Percentiles rank a stretch among this genome's conserved stretches.
Evolutionary conservation across 139 green algal genomes (phyloP).

Genomic region (Diplosphaera chodatii): DNA sequence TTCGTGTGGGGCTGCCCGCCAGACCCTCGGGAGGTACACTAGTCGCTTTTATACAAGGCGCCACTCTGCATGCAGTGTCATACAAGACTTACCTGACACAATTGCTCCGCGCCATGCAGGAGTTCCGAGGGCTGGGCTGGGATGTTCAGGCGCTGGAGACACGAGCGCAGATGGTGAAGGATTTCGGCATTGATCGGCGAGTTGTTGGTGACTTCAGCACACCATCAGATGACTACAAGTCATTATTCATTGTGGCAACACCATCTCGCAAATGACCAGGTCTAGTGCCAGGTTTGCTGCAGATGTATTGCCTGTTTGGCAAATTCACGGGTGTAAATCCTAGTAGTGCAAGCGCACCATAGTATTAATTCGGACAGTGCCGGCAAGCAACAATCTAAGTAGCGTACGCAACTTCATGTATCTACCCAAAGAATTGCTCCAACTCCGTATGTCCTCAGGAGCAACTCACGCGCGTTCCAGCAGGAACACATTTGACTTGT

Average conservation of each 20-base stretch:
- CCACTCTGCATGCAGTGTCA: too few relatives aligned
- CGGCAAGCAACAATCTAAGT: too few relatives aligned
- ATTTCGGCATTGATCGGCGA: neutral
- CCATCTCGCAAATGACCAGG: neutral
- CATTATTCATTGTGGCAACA: neutral
- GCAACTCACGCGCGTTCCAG: slow-evolving; percentile 26
- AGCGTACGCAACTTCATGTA: too few relatives aligned
- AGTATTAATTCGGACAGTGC: too few relatives aligned
- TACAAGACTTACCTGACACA: too few relatives aligned
- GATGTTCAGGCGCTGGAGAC: neutral
- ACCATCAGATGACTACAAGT: neutral
- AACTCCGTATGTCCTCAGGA: too few relatives aligned
- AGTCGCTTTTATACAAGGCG: too few relatives aligned
- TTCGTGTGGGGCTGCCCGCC: neutral
- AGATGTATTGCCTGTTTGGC: too few relatives aligned
- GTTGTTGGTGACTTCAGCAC: neutral
- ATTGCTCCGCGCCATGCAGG: neutral
- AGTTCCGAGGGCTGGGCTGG: neutral
- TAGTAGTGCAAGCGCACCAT: too few relatives aligned
- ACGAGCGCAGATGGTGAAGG: neutral
- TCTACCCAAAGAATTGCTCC: too few relatives aligned
- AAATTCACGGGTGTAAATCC: too few relatives aligned
- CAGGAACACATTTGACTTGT: slow-evolving; percentile 73
- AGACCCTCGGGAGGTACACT: neutral
- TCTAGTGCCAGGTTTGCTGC: too few relatives aligned